Base-by-base conservation (phyloP, 1,284 basidiomycete genomes). In the Austroboletus novae-zelandiae region DNA sequence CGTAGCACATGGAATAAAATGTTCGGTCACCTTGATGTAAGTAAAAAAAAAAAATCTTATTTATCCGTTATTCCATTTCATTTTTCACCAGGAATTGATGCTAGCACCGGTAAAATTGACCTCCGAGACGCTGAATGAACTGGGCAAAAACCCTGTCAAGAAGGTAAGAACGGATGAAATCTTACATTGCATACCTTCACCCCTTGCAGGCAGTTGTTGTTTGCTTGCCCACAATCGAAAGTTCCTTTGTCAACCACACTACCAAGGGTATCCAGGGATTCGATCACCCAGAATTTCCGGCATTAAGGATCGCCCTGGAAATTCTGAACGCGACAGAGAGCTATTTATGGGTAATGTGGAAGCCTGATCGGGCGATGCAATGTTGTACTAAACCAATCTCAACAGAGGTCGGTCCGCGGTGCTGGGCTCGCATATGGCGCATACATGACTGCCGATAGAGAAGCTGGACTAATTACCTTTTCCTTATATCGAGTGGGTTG, bases 391-490 rank as follows among this genome's bases (percentile, higher is more conserved):
- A 64, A 5, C 47, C 47, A 36, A 23, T 23, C 25, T 35, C 45
- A 47, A 68, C 70, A 86, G 87, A 78, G 83, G 14, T 88, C 86
- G 53, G 93, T 98, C 56, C 86, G 94, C 50, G 95, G 95, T 4
- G 87, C 91, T 47, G 95, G 95, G 14, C 73, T 98, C 40, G 97
- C 97, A 1, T 99, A 99, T 63, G 94, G 94, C 14, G 93, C 94
- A 17, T 84, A 84, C 58, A 81, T 94, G 45, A 77, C 78, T 2
- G 71, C 86, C 18, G 92, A 97, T 63, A 73, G 86, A 39, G 96
- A 99, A 70, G 78, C 87, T 32, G 93, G 94, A 5, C 71, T 91
- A 15, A 74, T 96, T 27, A 84, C 74, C 51, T 98, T 98, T 72
- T 78, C 80, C 8, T 76, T 97, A 3, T 94, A 94, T 65, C 78